Evolutionary conservation across 176 grass and related monocot genomes (phyloP).

Genomic region (Juncus inflexus): DNA sequence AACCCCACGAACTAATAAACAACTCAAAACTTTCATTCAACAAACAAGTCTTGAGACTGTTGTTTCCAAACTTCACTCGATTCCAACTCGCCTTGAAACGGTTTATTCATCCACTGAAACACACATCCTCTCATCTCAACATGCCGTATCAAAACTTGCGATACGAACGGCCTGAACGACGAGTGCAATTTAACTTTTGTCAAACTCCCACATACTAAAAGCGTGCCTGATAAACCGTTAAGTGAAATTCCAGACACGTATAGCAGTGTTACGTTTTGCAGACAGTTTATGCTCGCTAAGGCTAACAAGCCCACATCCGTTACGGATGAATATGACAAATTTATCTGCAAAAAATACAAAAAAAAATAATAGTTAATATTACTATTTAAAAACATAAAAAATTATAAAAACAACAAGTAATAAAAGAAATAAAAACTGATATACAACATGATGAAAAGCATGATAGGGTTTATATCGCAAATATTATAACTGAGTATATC

Average conservation of each 20-base stretch:
- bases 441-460: background rate
- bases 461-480: no score
- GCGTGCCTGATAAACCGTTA: constrained; percentile 55
- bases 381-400: background rate
- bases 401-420: constrained; percentile 11
- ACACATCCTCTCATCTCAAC: constrained; percentile 51
- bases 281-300: constrained; percentile 62
- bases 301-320: constrained; percentile 75
- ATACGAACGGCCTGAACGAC: constrained; percentile 64
- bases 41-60: constrained; percentile 58
- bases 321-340: constrained; percentile 76
- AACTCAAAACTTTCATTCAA: constrained; percentile 25
- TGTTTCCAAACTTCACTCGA: constrained; percentile 82
- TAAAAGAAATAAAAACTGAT: background rate
- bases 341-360: constrained; percentile 49
- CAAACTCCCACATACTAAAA: constrained; percentile 63
- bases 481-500: no score
- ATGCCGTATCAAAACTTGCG: constrained; percentile 45
- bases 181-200: constrained; percentile 64
- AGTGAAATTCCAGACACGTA: constrained; percentile 60
- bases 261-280: constrained; percentile 71
- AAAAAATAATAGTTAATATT: background rate
- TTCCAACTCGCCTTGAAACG: constrained; percentile 60
- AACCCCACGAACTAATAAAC: background rate
- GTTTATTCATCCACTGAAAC: constrained; percentile 75